Conservation (phyloP, 345 rosid species). For the Cardamine resedifolia region DNA sequence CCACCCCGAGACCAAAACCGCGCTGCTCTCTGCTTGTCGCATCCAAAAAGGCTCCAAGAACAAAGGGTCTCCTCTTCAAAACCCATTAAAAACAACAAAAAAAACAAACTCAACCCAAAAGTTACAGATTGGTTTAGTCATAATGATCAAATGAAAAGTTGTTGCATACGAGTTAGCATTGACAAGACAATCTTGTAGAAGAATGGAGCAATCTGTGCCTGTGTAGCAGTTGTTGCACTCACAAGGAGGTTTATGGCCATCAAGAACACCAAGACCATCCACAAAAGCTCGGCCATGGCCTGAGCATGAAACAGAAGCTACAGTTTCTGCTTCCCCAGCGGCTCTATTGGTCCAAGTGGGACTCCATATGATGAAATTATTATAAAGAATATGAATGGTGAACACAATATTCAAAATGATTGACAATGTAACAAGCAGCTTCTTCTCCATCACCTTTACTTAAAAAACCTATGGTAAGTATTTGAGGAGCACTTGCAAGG, state of each 20-base stretch:
- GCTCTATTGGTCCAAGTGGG: conserved; percentile 60
- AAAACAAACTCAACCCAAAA: background rate
- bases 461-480: background rate
- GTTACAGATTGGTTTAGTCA: background rate
- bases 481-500: background rate
- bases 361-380: conserved; percentile 20
- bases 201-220: conserved; percentile 54
- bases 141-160: background rate
- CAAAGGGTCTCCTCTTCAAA: conserved; percentile 34
- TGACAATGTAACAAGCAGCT: conserved; percentile 24
- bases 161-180: conserved; percentile 52
- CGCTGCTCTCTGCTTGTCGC: conserved; percentile 16
- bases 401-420: conserved; percentile 42
- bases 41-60: conserved; percentile 39
- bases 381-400: conserved; percentile 17
- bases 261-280: conserved; percentile 48
- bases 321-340: conserved; percentile 61
- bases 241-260: conserved; percentile 45
- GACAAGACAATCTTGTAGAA: conserved; percentile 45
- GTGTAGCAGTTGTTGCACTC: conserved; percentile 65
- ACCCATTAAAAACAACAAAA: background rate
- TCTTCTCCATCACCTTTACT: background rate
- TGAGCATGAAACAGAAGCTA: conserved; percentile 59
- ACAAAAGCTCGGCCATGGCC: conserved; percentile 74
- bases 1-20: conserved; percentile 30